Evolutionary conservation across 1,139 yeast species (phyloP), one percentile per base, ranked within the genome.

Genomic region (Yamadazyma diddensiae): DNA sequence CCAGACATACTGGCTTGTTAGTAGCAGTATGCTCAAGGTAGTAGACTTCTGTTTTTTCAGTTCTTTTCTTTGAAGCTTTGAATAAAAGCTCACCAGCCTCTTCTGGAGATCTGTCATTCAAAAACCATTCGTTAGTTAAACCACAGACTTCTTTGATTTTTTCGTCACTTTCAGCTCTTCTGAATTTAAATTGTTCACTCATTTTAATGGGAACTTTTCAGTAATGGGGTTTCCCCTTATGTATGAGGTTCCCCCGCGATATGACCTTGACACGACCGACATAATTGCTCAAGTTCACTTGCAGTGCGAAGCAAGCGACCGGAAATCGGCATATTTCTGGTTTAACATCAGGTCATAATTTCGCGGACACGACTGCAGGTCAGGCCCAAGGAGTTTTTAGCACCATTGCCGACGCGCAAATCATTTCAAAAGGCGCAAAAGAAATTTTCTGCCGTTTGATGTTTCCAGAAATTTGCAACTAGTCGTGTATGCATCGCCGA

Each of bases 61-160:
- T 59, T 16, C 57, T 45, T 23, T 66, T 62, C 3, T 50, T 45
- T 31, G 86, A 55, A 38, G 83, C 22, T 2, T 31, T 30, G 12
- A 28, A 22, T 21, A 42, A 25, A 5, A 48, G 35, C 12, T 43
- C 44, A n/a, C 57, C 65, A 37, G 55, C 60, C 28, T 60, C 49
- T 14, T 50, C 48, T 1, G 55, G 44, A 4, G 55, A 37, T 23
- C 61, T 36, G 6, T 46, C 39, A 1, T 55, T 57, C 22, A 57
- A 41, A 63, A 69, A 62, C 36, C 58, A 62, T 4, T 52, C 31
- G 3, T 59, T 62, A 26, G 59, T 42, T 17, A 65, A 44, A 0
- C 50, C 31, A 30, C 51, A 58, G 9, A 64, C 42, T 26, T 59
- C 50, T 16, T 36, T 39, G 31, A 65, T 44, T 30, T 57, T 51